A percentile compares a stretch with the other conserved stretches of the same genome.
Conservation (phyloP, 2,329 filamentous ascomycete species). For the Chaetomiaceae sp. region DNA sequence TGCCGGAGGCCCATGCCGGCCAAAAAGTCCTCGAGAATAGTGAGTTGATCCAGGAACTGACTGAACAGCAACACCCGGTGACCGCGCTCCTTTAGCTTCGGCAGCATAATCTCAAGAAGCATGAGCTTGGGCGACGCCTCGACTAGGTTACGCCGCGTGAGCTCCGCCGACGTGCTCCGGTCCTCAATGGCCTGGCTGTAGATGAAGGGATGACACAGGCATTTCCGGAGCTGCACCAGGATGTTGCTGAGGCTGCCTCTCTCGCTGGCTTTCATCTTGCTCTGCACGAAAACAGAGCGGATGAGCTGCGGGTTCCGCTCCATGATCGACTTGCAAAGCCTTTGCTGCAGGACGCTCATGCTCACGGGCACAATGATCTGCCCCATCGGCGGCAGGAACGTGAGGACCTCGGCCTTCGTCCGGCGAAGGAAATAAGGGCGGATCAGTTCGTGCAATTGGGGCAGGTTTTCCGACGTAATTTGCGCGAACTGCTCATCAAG, state of each 20-base stretch:
- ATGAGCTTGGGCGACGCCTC: conserved; percentile 89
- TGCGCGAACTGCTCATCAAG: conserved; percentile 72
- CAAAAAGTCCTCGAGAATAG: conserved; percentile 90
- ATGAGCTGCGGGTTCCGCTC: conserved; percentile 87
- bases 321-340: conserved; percentile 89
- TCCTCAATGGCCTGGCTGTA: conserved; percentile 92
- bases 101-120: conserved; percentile 77
- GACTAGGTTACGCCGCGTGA: conserved; percentile 74
- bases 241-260: conserved; percentile 87
- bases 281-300: conserved; percentile 73
- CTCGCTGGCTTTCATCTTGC: conserved; percentile 64
- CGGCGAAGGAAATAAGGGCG: conserved; percentile 66
- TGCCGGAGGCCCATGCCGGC: conserved; percentile 67
- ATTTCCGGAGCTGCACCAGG: conserved; percentile 89
- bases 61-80: conserved; percentile 94
- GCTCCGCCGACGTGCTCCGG: conserved; percentile 54
- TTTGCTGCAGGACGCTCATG: conserved; percentile 91
- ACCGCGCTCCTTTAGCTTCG: conserved; percentile 77
- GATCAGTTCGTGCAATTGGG: conserved; percentile 76
- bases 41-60: conserved; percentile 84
- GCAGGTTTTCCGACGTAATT: conserved; percentile 79
- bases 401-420: conserved; percentile 86
- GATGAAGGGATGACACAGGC: conserved; percentile 91
- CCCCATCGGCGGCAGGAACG: conserved; percentile 86
- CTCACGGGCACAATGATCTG: conserved; percentile 96